phyloP scores from a whole-genome alignment of 768 basidiomycete species.

The Termitomyces bulborhizus region DNA sequence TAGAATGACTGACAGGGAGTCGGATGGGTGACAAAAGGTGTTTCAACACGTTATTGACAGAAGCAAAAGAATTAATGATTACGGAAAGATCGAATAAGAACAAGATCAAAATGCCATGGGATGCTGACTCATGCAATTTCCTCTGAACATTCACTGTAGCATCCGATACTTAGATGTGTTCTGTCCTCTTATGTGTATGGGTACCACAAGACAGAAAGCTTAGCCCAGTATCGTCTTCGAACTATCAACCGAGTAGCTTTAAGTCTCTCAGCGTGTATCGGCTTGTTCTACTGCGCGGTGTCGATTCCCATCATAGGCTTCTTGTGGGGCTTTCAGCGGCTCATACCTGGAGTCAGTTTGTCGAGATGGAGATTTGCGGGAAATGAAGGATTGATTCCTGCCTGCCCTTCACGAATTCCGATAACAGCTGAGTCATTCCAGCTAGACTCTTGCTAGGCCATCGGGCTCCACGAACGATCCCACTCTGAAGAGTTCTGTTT shows the following conservation, averaged over 20 bases:
- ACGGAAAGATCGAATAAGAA: too few relatives aligned
- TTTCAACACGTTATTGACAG: not conserved
- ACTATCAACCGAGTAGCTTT: not conserved
- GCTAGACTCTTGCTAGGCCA: not conserved
- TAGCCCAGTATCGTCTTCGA: not conserved
- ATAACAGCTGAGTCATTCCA: not conserved
- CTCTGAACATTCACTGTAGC: too few relatives aligned
- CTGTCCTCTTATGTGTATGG: not conserved
- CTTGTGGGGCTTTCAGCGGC: not conserved
- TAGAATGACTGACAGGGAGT: not conserved
- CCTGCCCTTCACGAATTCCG: not conserved
- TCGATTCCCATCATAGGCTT: not conserved
- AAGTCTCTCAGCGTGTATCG: not conserved
- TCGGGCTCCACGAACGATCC: not conserved
- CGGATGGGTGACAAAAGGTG: not conserved
- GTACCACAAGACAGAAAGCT: not conserved
- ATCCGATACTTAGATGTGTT: not conserved
- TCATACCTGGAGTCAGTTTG: not conserved
- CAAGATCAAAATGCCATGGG: too few relatives aligned
- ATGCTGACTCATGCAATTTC: too few relatives aligned
- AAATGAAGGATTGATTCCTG: not conserved
- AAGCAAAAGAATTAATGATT: not conserved
- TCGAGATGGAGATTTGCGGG: not conserved
- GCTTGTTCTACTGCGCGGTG: not conserved
- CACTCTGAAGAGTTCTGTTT: not conserved